Base-by-base conservation (phyloP, 2,329 filamentous ascomycete species). In the Stachybotrys echinatus region DNA sequence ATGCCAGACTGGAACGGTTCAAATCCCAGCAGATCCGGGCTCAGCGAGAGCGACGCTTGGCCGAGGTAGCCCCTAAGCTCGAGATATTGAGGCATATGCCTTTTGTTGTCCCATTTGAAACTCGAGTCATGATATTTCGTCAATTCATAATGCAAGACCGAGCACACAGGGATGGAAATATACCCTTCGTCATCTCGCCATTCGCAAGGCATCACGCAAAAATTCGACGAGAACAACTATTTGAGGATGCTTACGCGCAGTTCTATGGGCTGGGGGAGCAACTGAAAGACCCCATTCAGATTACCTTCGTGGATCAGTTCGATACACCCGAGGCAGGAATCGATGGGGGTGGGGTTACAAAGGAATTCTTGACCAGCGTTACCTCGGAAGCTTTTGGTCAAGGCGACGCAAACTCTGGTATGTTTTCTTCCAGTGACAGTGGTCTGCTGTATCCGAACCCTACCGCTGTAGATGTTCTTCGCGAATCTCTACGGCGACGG, bases 1-100 rank as follows among this genome's bases (percentile, higher is more conserved):
- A 85, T 46, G 79, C 81, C 12, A 79, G 82, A 45, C 70, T 85
- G 19, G 87, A 92, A 61, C 74, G 75, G 49, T 66, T 87, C 42
- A 80, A 81, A 55, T 74, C 76, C 38, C 80, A 84, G 55, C 83
- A 89, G 60, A 80, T 83, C 54, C 84, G 83, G 61, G 77, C 80
- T 6, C 84, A 84, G 42, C 78, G 85, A 37, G 84, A 85, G 57
- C 84, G 88, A 55, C 81, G 88, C 53, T 71, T 95, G 21, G 88
- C 92, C 45, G 80, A 87, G 14, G 83, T 96, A 53, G 89, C 88
- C 1, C 92, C 94, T 1, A 86, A 92, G 57, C 74, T 96, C 10
- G 92, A 96, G 62, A 88, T 99, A 5, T 70, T 99, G 47, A 87
- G 94, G 57, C 95, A 97, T 61, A 95, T 99, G 85, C 94, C 94